Evolutionary conservation across 495 filamentous ascomycete genomes (phyloP).

Genomic region (Annulohypoxylon maeteangense): DNA sequence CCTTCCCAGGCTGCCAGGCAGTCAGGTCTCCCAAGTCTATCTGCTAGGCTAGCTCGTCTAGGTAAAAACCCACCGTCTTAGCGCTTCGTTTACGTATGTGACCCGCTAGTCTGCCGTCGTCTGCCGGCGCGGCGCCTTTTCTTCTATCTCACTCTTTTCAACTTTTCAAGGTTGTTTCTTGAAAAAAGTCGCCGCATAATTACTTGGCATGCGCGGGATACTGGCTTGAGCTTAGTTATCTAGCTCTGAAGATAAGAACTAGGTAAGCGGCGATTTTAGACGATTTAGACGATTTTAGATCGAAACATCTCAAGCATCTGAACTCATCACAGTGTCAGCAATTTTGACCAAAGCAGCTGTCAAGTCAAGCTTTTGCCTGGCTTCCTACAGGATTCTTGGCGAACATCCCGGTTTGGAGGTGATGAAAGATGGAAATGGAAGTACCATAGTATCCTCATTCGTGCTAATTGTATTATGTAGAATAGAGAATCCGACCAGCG

Average conservation of each 20-base stretch:
- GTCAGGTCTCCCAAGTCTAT: background rate
- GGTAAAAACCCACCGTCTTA: constrained; percentile 33
- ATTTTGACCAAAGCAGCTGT: background rate
- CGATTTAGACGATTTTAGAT: constrained; percentile 1
- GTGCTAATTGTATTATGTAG: background rate
- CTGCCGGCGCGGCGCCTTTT: constrained; percentile 35
- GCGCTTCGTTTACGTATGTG: constrained; percentile 20
- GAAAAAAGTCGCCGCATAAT: constrained; percentile 12
- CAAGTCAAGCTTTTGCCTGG: constrained; percentile 32
- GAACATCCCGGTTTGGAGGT: background rate
- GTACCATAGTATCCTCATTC: background rate
- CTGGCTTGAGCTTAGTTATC: background rate
- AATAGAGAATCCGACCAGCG: background rate
- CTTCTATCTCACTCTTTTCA: constrained; percentile 10
- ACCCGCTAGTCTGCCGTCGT: background rate
- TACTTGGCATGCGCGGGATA: background rate
- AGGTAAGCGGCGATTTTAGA: background rate
- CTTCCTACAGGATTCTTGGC: constrained; percentile 22
- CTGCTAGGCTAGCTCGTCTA: constrained; percentile 15
- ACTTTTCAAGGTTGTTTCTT: background rate
- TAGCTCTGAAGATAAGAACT: background rate
- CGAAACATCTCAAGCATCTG: background rate
- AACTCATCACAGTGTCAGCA: background rate
- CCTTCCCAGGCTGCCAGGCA: no score
- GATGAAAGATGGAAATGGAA: no score